Evolutionary conservation across 192 early-diverging fungal genomes (phyloP), one percentile per base, ranked within the genome.

Genomic region (Martensiomyces pterosporus): DNA sequence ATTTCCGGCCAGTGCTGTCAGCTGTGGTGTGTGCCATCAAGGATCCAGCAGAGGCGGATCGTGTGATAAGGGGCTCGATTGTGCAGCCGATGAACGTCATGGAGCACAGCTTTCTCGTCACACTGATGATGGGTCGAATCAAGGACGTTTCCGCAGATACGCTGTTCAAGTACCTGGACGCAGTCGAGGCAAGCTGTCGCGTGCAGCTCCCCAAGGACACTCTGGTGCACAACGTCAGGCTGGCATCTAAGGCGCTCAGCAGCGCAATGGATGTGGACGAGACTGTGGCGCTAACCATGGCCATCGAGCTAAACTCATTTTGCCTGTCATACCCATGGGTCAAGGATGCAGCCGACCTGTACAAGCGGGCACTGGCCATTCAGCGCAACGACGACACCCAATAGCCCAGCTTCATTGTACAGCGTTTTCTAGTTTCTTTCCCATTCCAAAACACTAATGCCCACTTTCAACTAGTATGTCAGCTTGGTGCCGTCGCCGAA

Each of bases 171-270:
- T 72, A 72, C 43, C 38, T 72, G 46, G 50, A 61, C 23, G 69
- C 57, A 3, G 52, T 72, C 9, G 69, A 72, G 44, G 61, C 62
- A n/a, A 72, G 51, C 17, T 72, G 69, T 24, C 56, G 69, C 13
- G 3, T 42, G 19, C 57, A 54, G 38, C 40, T 39, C 16, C 24
- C 43, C 16, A 45, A 46, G 2, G 40, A 35, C 12, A 51, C 52
- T 21, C 57, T 50, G 42, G 45, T 53, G 24, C 49, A 65, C 38
- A 56, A 51, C 32, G 69, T 72, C 5, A 48, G 63, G 15, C 49
- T 60, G 10, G 54, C 57, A 12, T 50, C 57, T 19, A 56, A 51
- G 37, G 52, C 65, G 18, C 41, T 72, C 17, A 43, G 51, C 42
- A 56, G 23, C 19, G 62, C 56, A 3, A 22, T 72, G n/a, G 43